These are phyloP conservation scores for Vachellia pachyceras DNA, from an alignment of 306 rosid genomes.

Conservation along the genomic window DNA sequence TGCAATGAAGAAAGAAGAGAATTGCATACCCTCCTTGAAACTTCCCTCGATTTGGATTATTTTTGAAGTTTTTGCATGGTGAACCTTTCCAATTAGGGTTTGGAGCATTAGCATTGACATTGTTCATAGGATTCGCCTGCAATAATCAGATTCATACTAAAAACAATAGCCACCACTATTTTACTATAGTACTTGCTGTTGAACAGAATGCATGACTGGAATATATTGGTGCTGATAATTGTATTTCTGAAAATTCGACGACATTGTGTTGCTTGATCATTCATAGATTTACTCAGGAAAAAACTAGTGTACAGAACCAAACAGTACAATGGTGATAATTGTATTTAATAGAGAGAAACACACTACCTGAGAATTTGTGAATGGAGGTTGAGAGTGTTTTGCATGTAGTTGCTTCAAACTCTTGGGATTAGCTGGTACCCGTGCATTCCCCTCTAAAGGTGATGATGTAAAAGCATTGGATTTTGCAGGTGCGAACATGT, in stretches of 20 bases:
- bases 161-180: conserved; percentile 16
- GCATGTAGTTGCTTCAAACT: conserved; percentile 41
- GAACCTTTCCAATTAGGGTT: conserved; percentile 60
- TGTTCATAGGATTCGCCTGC: conserved; percentile 59
- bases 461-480: conserved; percentile 42
- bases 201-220: conserved; percentile 6
- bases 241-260: no score
- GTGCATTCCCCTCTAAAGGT: conserved; percentile 50
- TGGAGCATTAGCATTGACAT: conserved; percentile 49
- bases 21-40: conserved; percentile 56
- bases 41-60: conserved; percentile 56
- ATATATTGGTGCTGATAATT: no score
- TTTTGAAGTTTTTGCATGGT: conserved; percentile 52
- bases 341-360: conserved; percentile 2
- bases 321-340: conserved; percentile 26
- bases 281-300: no score
- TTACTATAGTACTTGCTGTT: conserved; percentile 8
- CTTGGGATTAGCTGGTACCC: conserved; percentile 34
- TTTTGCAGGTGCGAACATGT: conserved; percentile 45
- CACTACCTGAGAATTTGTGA: conserved; percentile 62
- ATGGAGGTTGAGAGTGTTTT: conserved; percentile 49
- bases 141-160: conserved; percentile 28
- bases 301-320: no score
- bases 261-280: no score
- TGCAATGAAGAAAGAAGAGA: background rate